These are phyloP conservation scores for Parasitella parasitica DNA, from an alignment of 371 early-diverging fungal species.

Conservation along the genomic window DNA sequence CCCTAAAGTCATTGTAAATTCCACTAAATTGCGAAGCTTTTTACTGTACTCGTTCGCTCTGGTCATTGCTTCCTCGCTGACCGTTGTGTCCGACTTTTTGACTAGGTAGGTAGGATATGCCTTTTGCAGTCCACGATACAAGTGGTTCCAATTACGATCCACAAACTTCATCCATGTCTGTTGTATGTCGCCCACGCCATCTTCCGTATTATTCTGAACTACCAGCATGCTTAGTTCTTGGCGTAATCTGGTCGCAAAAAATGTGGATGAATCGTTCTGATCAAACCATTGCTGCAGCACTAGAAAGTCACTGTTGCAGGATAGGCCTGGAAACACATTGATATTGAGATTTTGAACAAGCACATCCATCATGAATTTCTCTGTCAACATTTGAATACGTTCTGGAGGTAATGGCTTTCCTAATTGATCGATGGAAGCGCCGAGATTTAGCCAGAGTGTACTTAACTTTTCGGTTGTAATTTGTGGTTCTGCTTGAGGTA, in stretches of 20 bases:
- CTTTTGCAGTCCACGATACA: slow-evolving; percentile 40
- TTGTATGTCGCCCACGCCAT: slow-evolving; percentile 1
- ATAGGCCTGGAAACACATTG: slow-evolving; percentile 29
- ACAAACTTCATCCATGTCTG: slow-evolving; percentile 6
- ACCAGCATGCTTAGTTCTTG: slow-evolving; percentile 38
- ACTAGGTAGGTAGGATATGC: slow-evolving; percentile 36
- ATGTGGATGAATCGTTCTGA: slow-evolving; percentile 6
- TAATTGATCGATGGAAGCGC: slow-evolving; percentile 26
- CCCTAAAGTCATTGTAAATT: slow-evolving; percentile 33
- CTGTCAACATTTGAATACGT: slow-evolving; percentile 37
- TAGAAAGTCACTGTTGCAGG: slow-evolving; percentile 18
- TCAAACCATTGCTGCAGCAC: slow-evolving; percentile 28
- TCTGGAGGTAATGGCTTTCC: slow-evolving; percentile 28
- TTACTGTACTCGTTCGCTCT: slow-evolving; percentile 23
- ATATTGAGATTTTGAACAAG: slow-evolving; percentile 43
- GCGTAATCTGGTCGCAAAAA: slow-evolving; percentile 32
- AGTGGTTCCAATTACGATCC: slow-evolving; percentile 34
- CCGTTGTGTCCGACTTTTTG: slow-evolving; percentile 7
- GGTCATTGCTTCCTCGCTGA: slow-evolving; percentile 20
- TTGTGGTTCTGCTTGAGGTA: slow-evolving; percentile 24
- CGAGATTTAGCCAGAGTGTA: slow-evolving; percentile 47
- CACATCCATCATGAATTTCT: slow-evolving; percentile 55
- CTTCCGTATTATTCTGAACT: background rate
- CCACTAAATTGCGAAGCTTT: slow-evolving; percentile 35
- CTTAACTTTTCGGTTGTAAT: slow-evolving; percentile 26